Evolutionary conservation across 2,329 filamentous ascomycete genomes (phyloP), one percentile per base, ranked within the genome.

Genomic region (Lachnellula cervina): DNA sequence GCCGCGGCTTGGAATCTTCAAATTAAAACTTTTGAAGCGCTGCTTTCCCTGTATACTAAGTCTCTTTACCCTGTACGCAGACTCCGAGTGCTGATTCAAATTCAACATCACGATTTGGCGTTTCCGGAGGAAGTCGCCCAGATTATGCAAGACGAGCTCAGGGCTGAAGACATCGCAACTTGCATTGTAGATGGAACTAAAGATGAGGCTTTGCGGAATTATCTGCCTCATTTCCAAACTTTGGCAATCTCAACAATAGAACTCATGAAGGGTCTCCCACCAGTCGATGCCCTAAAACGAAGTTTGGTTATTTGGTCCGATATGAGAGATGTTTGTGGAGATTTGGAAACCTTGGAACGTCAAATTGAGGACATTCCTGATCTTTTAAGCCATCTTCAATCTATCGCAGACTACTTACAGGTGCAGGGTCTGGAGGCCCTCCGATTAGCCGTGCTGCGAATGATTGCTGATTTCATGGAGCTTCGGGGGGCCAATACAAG

Each of bases 361-460:
- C 67, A 69, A 14, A 65, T 87, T n/a, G 78, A 82, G 46, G 76
- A 82, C 61, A 62, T 74, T 7, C 72, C 76, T 17, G 69, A 71
- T 46, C 77, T 80, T 67, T 59, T 80, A 14, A 64, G 74, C 32
- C 78, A 83, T 49, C 69, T 87, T 38, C 74, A 77, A 52, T 74
- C 77, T 1, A 69, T 82, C 42, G 73, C 78, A 7, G 80, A 84
- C 55, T 86, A 78, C 61, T 73, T 84, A 4, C 77, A 79, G 49
- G 77, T 83, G 42, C 77, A 80, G 54, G 83, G 82, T 1, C 72
- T 80, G 34, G 78, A 78, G 61, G 76, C 74, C 49, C 65, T 76
- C 25, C 74, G 76, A 44, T 65, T 83, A 47, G 72, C 73, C 8
- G 70, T 76, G n/a, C 69, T 84, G 6, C 73, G 76, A 50, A 61